Evolutionary conservation across 176 grass and related monocot species (phyloP), one percentile per base, ranked within the genome.

Genomic region (Zizania latifolia): DNA sequence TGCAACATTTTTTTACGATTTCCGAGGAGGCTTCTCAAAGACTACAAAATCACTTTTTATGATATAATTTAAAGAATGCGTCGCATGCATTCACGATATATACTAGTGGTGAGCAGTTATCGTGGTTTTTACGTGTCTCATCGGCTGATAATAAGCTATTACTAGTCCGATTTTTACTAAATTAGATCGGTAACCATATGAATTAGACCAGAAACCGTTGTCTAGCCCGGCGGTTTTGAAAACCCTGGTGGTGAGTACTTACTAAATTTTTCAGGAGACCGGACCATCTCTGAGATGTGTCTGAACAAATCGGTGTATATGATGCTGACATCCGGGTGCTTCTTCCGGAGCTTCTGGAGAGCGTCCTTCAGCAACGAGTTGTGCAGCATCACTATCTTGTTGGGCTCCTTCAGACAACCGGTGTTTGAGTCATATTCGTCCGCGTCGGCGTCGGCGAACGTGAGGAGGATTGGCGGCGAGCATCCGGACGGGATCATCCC

Each of bases 341-440:
- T 86, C 21, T 10, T 23, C 70, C 51, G 83, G 10, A 90, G 72
- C 48, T 60, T 28, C 6, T 65, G 24, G 67, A 86, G 1, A 1
- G 65, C 62, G 15, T 60, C 23, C 22, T 70, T 33, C 6, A 90
- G 41, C 29, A 83, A 9, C 9, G 58, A 36, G 60, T 90, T 86
- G 66, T 90, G 83, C 23, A 62, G 41, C 36, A 16, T 48, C 71
- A 33, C 53, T 32, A 90, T 28, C 56, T 75, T 29, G 28, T 90
- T 86, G 27, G 61, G 74, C 17, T 75, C 69, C 57, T 46, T 86
- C 32, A 86, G 71, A 54, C 83, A 90, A 8, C 87, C 88, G 3
- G 74, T 86, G 32, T 65, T 6, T 4, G 34, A 44, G 0, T 81
- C 79, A 26, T 86, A 90, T 4, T 86, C 83, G 2, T 72, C 19